Evolutionary conservation across 73 alveolate genomes (phyloP).

Genomic region (Halteria grandinella): DNA sequence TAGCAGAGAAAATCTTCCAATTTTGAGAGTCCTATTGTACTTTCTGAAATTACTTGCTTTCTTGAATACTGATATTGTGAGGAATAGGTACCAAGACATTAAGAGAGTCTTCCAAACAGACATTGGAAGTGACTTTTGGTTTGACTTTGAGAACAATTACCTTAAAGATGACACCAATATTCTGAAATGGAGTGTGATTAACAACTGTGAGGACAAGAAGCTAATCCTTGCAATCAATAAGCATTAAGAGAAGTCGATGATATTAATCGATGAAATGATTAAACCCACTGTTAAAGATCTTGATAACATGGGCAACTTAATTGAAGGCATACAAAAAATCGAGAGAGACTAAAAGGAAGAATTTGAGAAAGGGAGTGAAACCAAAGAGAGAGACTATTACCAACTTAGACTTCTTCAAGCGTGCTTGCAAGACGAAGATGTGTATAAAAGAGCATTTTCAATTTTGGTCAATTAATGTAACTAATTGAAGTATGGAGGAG

Average conservation of each 20-base stretch:
- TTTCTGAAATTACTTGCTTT: slow-evolving; percentile 4
- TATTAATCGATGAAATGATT: slow-evolving; percentile 20
- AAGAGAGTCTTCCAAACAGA: slow-evolving; percentile 20
- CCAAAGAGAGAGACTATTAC: slow-evolving; percentile 4
- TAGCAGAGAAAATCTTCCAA: neutral
- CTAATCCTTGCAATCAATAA: slow-evolving; percentile 7
- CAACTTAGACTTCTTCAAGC: neutral
- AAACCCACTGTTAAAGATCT: neutral
- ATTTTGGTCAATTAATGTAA: slow-evolving; percentile 8
- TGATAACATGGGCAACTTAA: slow-evolving; percentile 18
- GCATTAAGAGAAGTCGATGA: slow-evolving; percentile 13
- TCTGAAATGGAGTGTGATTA: slow-evolving; percentile 2
- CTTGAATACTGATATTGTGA: neutral
- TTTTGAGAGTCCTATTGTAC: slow-evolving; percentile 19
- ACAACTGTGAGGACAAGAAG: slow-evolving; percentile 21
- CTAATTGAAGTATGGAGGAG: slow-evolving; percentile 24
- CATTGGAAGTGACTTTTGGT: slow-evolving; percentile 21
- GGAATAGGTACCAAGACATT: slow-evolving; percentile 9
- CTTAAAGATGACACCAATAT: slow-evolving; percentile 5
- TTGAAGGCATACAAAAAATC: slow-evolving; percentile 17
- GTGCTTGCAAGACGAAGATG: neutral
- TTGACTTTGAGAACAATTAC: slow-evolving; percentile 3
- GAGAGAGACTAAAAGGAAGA: slow-evolving; percentile 8
- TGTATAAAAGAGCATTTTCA: slow-evolving; percentile 6
- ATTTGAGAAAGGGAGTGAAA: slow-evolving; percentile 28